Evolutionary conservation across 1,284 basidiomycete genomes (phyloP), one percentile per base, ranked within the genome.

Genomic region (Sporisorium reilianum): DNA sequence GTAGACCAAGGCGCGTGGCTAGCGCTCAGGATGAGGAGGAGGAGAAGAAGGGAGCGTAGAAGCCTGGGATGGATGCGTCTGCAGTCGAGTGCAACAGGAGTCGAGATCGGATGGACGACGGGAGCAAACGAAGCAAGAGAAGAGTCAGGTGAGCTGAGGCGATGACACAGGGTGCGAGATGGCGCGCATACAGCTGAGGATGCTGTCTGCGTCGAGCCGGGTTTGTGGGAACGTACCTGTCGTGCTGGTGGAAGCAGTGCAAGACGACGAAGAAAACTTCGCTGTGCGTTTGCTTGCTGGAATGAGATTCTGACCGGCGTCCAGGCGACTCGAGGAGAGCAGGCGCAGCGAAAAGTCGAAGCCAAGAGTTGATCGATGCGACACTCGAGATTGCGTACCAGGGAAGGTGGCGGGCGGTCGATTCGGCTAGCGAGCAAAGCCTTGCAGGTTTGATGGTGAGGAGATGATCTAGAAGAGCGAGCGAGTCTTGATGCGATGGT

Each of bases 11-110:
- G 42, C 44, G 64, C 50, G 42, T 50, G 23, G 9, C 32, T 25
- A 34, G 38, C 50, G 51, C 59, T 44, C 42, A 28, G 18, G 22
- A 18, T n/a, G n/a, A n/a, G n/a, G n/a, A n/a, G n/a, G n/a, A n/a
- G 18, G 20, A 14, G 32, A n/a, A 38, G 10, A 18, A 12, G 32
- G 20, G 54, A 20, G 38, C 5, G 28, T 38, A 23, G n/a, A 34
- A 38, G 18, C 20, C 30, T 42, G 32, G 48, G n/a, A 12, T 36
- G 48, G 16, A 36, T 14, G n/a, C n/a, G 28, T 48, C 26, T 32
- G 28, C 26, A 46, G 45, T 30, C 45, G 25, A 46, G 14, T 14
- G 16, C 14, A 3, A 9, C 45, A 46, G 16, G 6, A 30, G 45
- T 46, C 41, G 41, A 44, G 22, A 12, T 48, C 28, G 26, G 26